These are phyloP conservation scores for Geotrichum macrosporum DNA, from an alignment of 1,139 yeast species.

Conservation along the genomic window DNA sequence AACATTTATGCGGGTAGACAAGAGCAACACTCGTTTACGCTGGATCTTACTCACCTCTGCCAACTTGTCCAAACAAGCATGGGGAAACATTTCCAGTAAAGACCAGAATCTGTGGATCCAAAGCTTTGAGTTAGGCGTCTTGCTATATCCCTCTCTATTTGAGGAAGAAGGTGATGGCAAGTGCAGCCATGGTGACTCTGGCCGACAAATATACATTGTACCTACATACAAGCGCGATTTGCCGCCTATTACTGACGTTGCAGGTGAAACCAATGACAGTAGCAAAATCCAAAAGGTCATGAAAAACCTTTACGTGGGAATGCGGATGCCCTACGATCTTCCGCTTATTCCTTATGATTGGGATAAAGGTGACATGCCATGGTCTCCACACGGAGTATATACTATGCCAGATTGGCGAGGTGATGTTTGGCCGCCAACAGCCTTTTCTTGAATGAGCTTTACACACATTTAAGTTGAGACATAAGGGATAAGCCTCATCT, in stretches of 20 bases:
- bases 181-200: no score
- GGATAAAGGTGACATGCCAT: constrained; percentile 23
- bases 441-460: no score
- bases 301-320: no score
- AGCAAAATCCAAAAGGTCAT: no score
- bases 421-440: constrained; percentile 27
- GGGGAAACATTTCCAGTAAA: constrained; percentile 33
- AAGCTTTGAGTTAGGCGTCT: constrained; percentile 38
- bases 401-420: constrained; percentile 29
- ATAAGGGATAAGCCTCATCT: no score
- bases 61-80: constrained; percentile 38
- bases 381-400: constrained; percentile 29
- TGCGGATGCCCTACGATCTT: constrained; percentile 34
- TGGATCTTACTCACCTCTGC: constrained; percentile 39
- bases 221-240: no score
- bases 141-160: constrained; percentile 27
- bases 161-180: no score
- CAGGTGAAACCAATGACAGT: no score
- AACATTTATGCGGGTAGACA: constrained; percentile 31
- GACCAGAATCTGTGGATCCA: constrained; percentile 29
- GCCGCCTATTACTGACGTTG: no score
- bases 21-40: constrained; percentile 23
- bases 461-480: no score
- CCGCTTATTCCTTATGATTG: constrained; percentile 28
- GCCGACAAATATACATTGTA: no score